These are phyloP conservation scores for Lachnellula hyalina DNA, from an alignment of 2,329 filamentous ascomycete genomes.

Conservation along the genomic window DNA sequence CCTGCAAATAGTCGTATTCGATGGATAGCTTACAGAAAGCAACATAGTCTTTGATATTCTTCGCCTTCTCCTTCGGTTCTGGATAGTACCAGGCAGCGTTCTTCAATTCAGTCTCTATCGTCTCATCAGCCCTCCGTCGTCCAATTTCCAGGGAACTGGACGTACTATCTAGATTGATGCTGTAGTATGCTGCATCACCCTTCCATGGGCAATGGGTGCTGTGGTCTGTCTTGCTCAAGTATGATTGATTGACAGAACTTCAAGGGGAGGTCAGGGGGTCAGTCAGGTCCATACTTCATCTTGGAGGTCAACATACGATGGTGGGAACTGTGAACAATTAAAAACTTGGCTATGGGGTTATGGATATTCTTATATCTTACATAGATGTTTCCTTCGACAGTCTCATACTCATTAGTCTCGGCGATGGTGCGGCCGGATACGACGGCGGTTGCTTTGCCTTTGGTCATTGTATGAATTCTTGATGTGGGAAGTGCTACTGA, in stretches of 20 bases:
- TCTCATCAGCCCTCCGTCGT: background rate
- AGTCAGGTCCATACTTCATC: conserved; percentile 1
- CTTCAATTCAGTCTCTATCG: conserved; percentile 33
- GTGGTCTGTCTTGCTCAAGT: conserved; percentile 37
- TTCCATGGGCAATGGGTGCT: conserved; percentile 43
- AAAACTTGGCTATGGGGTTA: background rate
- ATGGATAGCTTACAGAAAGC: conserved; percentile 39
- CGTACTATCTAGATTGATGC: conserved; percentile 37
- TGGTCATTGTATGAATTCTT: conserved; percentile 11
- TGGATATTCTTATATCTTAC: conserved; percentile 24
- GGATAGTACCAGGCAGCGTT: conserved; percentile 45
- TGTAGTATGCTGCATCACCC: conserved; percentile 43
- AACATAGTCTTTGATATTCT: conserved; percentile 40
- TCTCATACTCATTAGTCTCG: conserved; percentile 40
- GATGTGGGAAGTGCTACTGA: too few species aligned
- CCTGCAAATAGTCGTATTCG: background rate
- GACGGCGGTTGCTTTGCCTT: conserved; percentile 33
- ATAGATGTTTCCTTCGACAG: conserved; percentile 46
- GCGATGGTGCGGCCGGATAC: conserved; percentile 41
- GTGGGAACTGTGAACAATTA: conserved; percentile 31
- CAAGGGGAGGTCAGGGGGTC: conserved; percentile 3
- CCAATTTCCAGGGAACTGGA: background rate
- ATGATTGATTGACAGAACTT: conserved; percentile 35
- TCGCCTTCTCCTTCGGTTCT: conserved; percentile 35
- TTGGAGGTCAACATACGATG: conserved; percentile 25